A percentile compares a stretch with the other conserved stretches of the same genome.
These are phyloP conservation scores for Cardiospermum halicacabum DNA, from an alignment of 345 rosid species.

Conservation along the genomic window DNA sequence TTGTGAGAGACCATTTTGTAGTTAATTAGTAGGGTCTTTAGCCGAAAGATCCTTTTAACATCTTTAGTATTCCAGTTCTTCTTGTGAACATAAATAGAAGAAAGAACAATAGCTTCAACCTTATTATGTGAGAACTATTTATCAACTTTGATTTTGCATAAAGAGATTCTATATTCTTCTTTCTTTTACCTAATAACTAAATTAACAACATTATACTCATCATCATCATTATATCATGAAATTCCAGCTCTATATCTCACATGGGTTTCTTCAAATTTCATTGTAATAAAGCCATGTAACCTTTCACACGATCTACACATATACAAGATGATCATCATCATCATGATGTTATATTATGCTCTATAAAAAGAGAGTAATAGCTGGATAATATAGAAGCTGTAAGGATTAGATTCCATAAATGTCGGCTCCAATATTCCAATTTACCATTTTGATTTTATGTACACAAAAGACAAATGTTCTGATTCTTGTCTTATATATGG, in stretches of 20 bases:
- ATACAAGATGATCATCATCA: neutral
- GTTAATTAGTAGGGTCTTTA: slow-evolving; percentile 8
- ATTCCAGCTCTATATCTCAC: slow-evolving; percentile 12
- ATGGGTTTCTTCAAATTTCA: slow-evolving; percentile 7
- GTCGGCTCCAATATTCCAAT: slow-evolving; percentile 14
- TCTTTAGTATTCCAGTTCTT: slow-evolving; percentile 18
- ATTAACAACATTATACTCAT: neutral
- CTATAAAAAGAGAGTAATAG: slow-evolving; percentile 2
- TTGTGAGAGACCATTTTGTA: slow-evolving; percentile 1
- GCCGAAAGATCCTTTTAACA: slow-evolving; percentile 24
- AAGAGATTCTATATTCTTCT: slow-evolving; percentile 19
- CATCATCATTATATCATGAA: no score
- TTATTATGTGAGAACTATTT: neutral
- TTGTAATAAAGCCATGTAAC: slow-evolving; percentile 28
- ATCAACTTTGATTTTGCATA: slow-evolving; percentile 8
- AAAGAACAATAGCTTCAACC: slow-evolving; percentile 11
- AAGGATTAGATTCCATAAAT: slow-evolving; percentile 10
- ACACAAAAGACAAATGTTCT: slow-evolving; percentile 18
- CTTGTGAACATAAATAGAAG: neutral
- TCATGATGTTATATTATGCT: neutral
- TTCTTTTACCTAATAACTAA: slow-evolving; percentile 9
- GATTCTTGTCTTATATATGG: neutral
- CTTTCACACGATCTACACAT: slow-evolving; percentile 22
- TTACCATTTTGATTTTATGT: slow-evolving; percentile 7
- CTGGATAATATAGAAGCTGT: neutral